Percentiles rank a stretch among this genome's conserved stretches.
phyloP scores from a whole-genome alignment of 208 protist species.

The Angomonas deanei region DNA sequence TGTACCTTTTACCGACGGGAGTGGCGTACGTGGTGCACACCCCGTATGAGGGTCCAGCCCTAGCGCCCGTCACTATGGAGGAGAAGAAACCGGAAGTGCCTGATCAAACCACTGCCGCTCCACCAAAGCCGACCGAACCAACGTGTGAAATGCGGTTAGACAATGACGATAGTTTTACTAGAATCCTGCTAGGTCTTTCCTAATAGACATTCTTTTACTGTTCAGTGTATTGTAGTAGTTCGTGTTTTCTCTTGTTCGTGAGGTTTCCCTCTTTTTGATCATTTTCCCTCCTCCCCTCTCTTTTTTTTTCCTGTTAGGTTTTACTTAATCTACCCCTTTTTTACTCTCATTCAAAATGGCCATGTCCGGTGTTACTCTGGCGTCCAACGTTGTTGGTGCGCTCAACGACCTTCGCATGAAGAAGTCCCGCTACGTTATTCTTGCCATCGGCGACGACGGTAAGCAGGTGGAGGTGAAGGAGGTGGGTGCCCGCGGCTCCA shows the following conservation, averaged over 20 bases:
- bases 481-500: constrained; percentile 31
- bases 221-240: no score
- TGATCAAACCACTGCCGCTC: neutral
- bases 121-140: neutral
- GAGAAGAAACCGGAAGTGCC: neutral
- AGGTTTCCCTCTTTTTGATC: neutral
- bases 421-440: constrained; percentile 75
- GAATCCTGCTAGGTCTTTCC: neutral
- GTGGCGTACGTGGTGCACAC: constrained; percentile 50
- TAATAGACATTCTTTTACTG: neutral
- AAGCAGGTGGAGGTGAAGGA: constrained; percentile 76
- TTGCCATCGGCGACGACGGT: constrained; percentile 76
- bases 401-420: constrained; percentile 86
- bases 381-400: constrained; percentile 41
- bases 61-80: neutral
- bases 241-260: neutral
- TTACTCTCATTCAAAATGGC: constrained; percentile 38
- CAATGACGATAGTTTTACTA: neutral
- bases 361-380: constrained; percentile 84
- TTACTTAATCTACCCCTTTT: neutral
- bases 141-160: neutral
- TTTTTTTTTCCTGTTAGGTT: constrained; percentile 9
- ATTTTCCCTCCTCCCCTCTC: neutral
- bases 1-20: constrained; percentile 55
- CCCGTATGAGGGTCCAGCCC: neutral